These are phyloP conservation scores for Begonia fuchsioides DNA, from an alignment of 306 rosid species.

Conservation along the genomic window DNA sequence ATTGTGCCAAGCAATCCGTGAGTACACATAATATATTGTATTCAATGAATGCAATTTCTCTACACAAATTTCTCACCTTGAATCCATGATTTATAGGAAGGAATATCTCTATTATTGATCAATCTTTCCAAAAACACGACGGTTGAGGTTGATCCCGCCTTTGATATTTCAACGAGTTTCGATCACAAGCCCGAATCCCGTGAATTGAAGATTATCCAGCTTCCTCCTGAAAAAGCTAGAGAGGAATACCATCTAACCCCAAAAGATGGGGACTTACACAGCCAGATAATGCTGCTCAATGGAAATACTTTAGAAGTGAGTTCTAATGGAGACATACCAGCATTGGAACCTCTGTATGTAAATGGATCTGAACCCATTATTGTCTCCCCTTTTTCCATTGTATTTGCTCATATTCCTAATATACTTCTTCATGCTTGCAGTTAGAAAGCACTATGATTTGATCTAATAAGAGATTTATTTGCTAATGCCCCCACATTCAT, in stretches of 20 bases:
- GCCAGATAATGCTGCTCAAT: conserved; percentile 68
- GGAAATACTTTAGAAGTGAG: conserved; percentile 45
- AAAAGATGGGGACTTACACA: conserved; percentile 46
- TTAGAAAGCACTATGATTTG: neutral
- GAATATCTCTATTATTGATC: conserved; percentile 59
- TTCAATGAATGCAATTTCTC: conserved; percentile 7
- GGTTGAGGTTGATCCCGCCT: conserved; percentile 20
- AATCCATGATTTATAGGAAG: conserved; percentile 34
- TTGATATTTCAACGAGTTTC: conserved; percentile 13
- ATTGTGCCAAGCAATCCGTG: conserved; percentile 79
- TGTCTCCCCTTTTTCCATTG: conserved; percentile 65
- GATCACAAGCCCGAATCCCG: conserved; percentile 15
- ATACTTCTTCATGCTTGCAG: conserved; percentile 40
- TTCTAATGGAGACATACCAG: conserved; percentile 61
- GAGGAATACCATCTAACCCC: conserved; percentile 74
- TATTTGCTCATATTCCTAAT: conserved; percentile 70
- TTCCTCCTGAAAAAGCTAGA: conserved; percentile 22
- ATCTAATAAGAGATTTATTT: too few species aligned
- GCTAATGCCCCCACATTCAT: too few species aligned
- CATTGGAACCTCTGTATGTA: conserved; percentile 42
- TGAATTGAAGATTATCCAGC: conserved; percentile 9
- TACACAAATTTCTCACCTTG: neutral
- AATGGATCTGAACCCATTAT: conserved; percentile 41
- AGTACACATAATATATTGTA: conserved; percentile 13
- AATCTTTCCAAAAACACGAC: conserved; percentile 44